Evolutionary conservation across 768 basidiomycete genomes (phyloP), one percentile per base, ranked within the genome.

Genomic region (Leccinum broughii): DNA sequence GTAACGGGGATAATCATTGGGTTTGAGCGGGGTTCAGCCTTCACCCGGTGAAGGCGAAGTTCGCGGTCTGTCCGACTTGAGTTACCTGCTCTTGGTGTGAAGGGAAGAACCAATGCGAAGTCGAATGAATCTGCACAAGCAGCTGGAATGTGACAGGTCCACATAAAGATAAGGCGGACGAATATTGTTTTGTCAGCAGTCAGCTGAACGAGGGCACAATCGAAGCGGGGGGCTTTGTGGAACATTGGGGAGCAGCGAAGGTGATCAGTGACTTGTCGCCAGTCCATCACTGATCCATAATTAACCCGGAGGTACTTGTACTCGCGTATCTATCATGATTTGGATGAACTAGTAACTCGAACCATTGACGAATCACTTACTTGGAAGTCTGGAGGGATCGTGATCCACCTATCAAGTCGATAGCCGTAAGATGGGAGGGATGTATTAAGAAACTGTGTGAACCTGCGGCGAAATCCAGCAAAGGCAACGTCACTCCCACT

Each of bases 241-340:
- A 78, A 79, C 0, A 49, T 52, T 8, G 75, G 72, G 55, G 70
- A 76, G 62, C 68, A 74, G 3, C 62, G 59, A 1, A 79, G 63
- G 32, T 71, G 63, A 56, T 79, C 70, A 1, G 63, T 67, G 4
- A 57, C 59, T 22, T 63, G 28, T 9, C 53, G 30, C 76, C 76
- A 78, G 60, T 74, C 64, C 10, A 72, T 57, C 1, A 37, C 55
- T 0, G 68, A 75, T 14, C 61, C 65, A 62, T 73, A 77, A 26
- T 68, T 61, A 15, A 75, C 57, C 51, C 63, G 69, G 26, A 77
- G 57, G 48, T 60, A 73, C 6, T 41, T 51, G 46, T 71, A 62
- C 32, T 70, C 67, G 3, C 6, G 14, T 15, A 44, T 44, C 41
- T 44, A n/a, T 44, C 14, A 15, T 15, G 41, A n/a, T 15, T 30